Conservation (phyloP, 2,329 filamentous ascomycete genomes). For the Colletotrichum liriopes region DNA sequence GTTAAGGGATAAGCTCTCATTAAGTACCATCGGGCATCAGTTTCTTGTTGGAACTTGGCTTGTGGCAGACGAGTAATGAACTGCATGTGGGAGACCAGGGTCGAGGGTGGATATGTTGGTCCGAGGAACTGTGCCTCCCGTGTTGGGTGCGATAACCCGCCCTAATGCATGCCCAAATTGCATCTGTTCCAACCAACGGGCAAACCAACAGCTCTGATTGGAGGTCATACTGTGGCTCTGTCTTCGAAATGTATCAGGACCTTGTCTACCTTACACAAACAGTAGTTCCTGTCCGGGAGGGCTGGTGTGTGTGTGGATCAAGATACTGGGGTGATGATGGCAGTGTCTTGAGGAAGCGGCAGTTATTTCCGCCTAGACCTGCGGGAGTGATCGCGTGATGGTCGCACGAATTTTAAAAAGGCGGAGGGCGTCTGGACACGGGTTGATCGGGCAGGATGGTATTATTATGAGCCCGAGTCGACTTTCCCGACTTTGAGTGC, state of each 20-base stretch:
- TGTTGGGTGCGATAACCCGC: not conserved
- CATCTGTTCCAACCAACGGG: not conserved
- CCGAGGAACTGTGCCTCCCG: not conserved
- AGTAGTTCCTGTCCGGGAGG: not conserved
- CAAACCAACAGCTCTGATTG: not conserved
- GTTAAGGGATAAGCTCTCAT: not conserved
- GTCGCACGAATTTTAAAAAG: not conserved
- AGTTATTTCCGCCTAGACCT: not conserved
- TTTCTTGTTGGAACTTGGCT: not conserved
- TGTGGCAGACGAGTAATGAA: not conserved
- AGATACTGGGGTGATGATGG: not conserved
- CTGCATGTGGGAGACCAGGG: not conserved
- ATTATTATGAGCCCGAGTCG: no score
- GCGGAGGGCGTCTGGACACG: not conserved
- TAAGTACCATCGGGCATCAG: not conserved
- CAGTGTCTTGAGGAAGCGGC: not conserved
- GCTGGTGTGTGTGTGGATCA: not conserved
- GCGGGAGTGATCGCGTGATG: not conserved
- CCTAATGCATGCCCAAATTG: not conserved
- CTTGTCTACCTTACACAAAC: not conserved
- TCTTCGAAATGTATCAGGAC: not conserved
- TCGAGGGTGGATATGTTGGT: not conserved
- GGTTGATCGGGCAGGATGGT: no score
- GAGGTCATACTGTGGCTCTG: not conserved
- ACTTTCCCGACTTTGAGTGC: no score